Conservation (phyloP, 208 protist species). For the Acanthamoeba lenticulata region DNA sequence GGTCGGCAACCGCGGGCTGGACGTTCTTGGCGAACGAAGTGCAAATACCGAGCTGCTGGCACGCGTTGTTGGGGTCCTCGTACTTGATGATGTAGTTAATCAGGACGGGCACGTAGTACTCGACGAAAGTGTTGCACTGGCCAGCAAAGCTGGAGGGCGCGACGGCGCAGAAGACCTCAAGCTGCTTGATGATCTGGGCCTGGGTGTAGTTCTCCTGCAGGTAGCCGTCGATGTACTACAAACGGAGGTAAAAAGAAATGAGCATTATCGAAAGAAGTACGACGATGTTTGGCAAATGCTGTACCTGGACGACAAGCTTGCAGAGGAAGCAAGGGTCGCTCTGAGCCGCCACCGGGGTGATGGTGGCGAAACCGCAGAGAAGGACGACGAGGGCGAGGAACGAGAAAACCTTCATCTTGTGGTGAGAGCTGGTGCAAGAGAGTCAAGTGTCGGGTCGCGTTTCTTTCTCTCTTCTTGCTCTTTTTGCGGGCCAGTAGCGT, state of each 20-base stretch:
- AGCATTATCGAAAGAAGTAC: too few relatives aligned
- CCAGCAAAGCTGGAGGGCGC: background rate
- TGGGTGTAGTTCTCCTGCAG: background rate
- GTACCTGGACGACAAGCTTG: background rate
- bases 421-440: background rate
- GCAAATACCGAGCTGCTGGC: slow-evolving; percentile 44
- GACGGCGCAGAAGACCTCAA: background rate
- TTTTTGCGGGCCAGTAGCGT: too few relatives aligned
- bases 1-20: background rate
- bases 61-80: slow-evolving; percentile 31
- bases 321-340: background rate
- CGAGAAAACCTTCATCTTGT: background rate
- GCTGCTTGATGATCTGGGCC: background rate
- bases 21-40: background rate
- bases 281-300: background rate
- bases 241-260: too few relatives aligned
- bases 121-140: background rate
- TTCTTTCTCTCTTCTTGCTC: too few relatives aligned
- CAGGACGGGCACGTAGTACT: background rate
- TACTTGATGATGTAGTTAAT: slow-evolving; percentile 50
- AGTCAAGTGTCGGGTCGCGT: too few relatives aligned
- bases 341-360: background rate
- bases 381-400: background rate
- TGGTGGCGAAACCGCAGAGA: background rate
- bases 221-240: slow-evolving; percentile 47